A percentile compares a stretch with the other conserved stretches of the same genome.
Evolutionary conservation across 148 eudicot species (phyloP).

Genomic region (Pharnaceum exiguum): DNA sequence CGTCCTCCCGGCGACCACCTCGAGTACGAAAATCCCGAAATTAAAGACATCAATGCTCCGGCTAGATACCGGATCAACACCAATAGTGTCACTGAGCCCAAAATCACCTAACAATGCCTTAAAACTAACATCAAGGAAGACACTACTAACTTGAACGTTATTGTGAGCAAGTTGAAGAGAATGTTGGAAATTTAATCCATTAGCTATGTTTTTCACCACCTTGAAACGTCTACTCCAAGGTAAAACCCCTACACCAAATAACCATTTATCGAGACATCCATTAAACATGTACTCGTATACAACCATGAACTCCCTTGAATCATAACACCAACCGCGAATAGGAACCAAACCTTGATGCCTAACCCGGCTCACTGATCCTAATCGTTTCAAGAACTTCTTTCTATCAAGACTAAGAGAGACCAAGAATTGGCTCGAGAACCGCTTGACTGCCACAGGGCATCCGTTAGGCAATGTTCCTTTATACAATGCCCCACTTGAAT

Average conservation of each 20-base stretch:
- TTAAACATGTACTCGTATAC: slow-evolving; percentile 71
- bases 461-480: slow-evolving; percentile 54
- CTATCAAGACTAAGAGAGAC: slow-evolving; percentile 34
- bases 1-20: slow-evolving; percentile 55
- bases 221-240: slow-evolving; percentile 72
- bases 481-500: slow-evolving; percentile 43
- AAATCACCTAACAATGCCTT: slow-evolving; percentile 63
- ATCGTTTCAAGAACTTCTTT: slow-evolving; percentile 40
- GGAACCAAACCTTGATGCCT: slow-evolving; percentile 67
- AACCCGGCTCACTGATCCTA: slow-evolving; percentile 39
- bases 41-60: slow-evolving; percentile 60
- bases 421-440: slow-evolving; percentile 39
- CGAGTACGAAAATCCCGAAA: slow-evolving; percentile 55
- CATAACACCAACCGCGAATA: slow-evolving; percentile 75
- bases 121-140: slow-evolving; percentile 65
- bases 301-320: slow-evolving; percentile 39
- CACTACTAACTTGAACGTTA: slow-evolving; percentile 60
- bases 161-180: slow-evolving; percentile 62
- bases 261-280: slow-evolving; percentile 72
- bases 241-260: slow-evolving; percentile 69
- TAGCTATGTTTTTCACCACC: slow-evolving; percentile 60
- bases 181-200: slow-evolving; percentile 54
- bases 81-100: slow-evolving; percentile 50
- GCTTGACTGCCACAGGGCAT: slow-evolving; percentile 56
- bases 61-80: slow-evolving; percentile 45